Percentiles rank a stretch among this genome's conserved stretches.
Evolutionary conservation across 1,284 basidiomycete genomes (phyloP).

Genomic region (Fomitopsis pinicola): DNA sequence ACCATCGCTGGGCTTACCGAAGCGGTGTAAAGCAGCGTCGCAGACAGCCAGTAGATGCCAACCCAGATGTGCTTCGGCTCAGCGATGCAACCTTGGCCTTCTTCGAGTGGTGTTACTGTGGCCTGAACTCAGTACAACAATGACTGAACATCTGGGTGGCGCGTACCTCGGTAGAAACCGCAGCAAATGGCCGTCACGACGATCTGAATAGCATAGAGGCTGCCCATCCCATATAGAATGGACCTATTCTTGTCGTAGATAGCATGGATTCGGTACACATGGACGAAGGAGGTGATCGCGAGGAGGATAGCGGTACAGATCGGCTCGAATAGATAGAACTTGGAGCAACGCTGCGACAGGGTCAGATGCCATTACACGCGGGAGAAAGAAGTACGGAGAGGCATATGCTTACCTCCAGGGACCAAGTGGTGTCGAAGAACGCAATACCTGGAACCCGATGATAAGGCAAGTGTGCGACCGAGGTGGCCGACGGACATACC

Average conservation of each 20-base stretch:
- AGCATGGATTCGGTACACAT: constrained; percentile 71
- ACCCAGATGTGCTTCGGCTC: constrained; percentile 76
- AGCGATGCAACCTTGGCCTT: constrained; percentile 78
- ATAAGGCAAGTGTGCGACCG: not conserved
- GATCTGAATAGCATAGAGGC: constrained; percentile 60
- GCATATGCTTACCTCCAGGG: constrained; percentile 39
- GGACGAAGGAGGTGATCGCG: constrained; percentile 63
- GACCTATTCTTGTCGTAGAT: constrained; percentile 63
- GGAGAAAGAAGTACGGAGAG: constrained; percentile 1
- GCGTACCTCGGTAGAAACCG: constrained; percentile 67
- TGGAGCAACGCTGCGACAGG: constrained; percentile 45
- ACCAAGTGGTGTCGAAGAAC: constrained; percentile 74
- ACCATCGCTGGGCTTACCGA: constrained; percentile 40
- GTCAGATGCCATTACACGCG: constrained; percentile 5
- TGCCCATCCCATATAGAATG: constrained; percentile 51
- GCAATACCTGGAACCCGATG: constrained; percentile 52
- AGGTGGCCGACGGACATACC: constrained; percentile 38
- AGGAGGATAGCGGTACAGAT: constrained; percentile 76
- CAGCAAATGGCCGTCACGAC: constrained; percentile 66
- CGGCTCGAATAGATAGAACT: constrained; percentile 80
- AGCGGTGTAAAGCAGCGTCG: constrained; percentile 65
- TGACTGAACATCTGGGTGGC: constrained; percentile 11
- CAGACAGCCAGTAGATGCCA: constrained; percentile 76
- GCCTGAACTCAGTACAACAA: constrained; percentile 9
- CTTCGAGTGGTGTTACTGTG: constrained; percentile 60